These are phyloP conservation scores for Entonaema liquescens DNA, from an alignment of 495 filamentous ascomycete genomes.

Conservation along the genomic window DNA sequence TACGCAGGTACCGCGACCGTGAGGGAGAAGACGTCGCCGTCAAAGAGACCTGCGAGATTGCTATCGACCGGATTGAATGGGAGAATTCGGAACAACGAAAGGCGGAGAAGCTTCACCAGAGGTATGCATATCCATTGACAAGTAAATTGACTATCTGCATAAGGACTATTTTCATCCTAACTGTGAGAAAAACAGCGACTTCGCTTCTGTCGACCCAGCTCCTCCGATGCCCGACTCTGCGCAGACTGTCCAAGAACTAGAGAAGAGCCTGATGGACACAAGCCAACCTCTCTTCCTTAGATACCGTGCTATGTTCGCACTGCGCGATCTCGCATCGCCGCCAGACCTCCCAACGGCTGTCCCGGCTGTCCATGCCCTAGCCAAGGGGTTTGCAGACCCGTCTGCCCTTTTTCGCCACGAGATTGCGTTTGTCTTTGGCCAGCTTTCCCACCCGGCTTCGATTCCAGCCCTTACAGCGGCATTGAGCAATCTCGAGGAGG, in stretches of 20 bases:
- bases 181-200: conserved; percentile 68
- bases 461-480: conserved; percentile 86
- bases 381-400: conserved; percentile 84
- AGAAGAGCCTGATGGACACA: conserved; percentile 79
- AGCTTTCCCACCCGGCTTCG: conserved; percentile 93
- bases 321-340: conserved; percentile 91
- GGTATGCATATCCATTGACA: conserved; percentile 58
- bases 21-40: conserved; percentile 77
- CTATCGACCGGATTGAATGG: conserved; percentile 93
- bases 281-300: conserved; percentile 83
- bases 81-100: conserved; percentile 77
- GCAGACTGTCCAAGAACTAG: conserved; percentile 75
- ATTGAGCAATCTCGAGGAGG: conserved; percentile 80
- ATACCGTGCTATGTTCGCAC: conserved; percentile 97
- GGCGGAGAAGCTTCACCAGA: conserved; percentile 77
- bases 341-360: conserved; percentile 88
- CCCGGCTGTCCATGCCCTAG: conserved; percentile 81
- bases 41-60: conserved; percentile 96
- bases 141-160: conserved; percentile 7
- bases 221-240: conserved; percentile 78
- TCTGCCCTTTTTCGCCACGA: conserved; percentile 98
- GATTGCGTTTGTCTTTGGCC: conserved; percentile 97
- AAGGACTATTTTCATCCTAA: conserved; percentile 26
- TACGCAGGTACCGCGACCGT: conserved; percentile 76
- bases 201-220: conserved; percentile 94